These are phyloP conservation scores for Linnemannia elongata DNA, from an alignment of 192 early-diverging fungal species.

Conservation along the genomic window DNA sequence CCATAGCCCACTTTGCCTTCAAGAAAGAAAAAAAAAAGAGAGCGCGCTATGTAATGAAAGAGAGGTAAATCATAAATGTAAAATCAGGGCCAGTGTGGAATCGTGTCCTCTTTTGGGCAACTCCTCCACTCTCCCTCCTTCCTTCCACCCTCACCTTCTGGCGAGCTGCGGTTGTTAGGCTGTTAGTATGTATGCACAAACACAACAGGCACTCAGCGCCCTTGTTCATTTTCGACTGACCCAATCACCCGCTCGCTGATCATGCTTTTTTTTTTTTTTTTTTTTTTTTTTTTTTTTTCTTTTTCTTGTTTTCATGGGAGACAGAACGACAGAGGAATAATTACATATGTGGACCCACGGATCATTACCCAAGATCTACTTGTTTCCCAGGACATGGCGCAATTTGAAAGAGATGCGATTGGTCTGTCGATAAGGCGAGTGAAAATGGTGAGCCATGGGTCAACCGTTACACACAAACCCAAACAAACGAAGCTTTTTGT, in stretches of 20 bases:
- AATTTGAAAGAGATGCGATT: neutral
- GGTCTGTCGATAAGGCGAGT: neutral
- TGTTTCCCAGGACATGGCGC: conserved; percentile 10
- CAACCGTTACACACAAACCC: neutral
- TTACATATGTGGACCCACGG: neutral
- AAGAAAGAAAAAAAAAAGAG: neutral
- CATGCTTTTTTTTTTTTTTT: neutral
- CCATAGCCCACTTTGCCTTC: neutral
- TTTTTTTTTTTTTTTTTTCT: neutral
- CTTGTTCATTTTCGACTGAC: too few relatives aligned
- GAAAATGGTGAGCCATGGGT: neutral
- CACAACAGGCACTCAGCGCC: too few relatives aligned
- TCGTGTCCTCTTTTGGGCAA: conserved; percentile 9
- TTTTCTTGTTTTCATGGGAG: neutral
- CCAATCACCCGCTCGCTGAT: too few relatives aligned
- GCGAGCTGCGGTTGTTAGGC: too few relatives aligned
- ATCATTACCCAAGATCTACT: neutral
- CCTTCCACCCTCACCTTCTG: too few relatives aligned
- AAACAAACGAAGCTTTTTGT: neutral
- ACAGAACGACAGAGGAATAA: neutral
- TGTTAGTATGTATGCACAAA: too few relatives aligned
- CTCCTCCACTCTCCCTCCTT: neutral
- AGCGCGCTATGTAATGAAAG: neutral
- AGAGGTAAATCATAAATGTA: neutral
- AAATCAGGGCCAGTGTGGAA: neutral